A percentile compares a stretch with the other conserved stretches of the same genome.
phyloP scores from a whole-genome alignment of 345 rosid species.

The Lepidium aucheri region DNA sequence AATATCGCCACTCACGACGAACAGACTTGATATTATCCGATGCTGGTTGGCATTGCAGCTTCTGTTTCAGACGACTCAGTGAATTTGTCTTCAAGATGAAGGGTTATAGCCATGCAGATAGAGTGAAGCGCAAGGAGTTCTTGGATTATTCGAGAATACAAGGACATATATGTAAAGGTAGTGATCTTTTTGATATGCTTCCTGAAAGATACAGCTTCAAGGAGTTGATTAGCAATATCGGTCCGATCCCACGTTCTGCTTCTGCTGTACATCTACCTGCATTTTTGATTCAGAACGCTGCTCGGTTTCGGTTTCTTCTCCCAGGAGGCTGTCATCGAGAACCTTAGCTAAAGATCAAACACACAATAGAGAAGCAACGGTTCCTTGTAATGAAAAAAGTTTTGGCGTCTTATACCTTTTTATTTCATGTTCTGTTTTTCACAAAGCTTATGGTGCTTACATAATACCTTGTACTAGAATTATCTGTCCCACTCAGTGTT shows the following conservation, averaged over 20 bases:
- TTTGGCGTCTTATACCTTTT: not conserved
- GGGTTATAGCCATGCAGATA: constrained; percentile 88
- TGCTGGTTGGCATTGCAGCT: constrained; percentile 97
- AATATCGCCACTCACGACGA: constrained; percentile 76
- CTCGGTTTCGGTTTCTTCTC: constrained; percentile 67
- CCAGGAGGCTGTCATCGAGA: constrained; percentile 75
- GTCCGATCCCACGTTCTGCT: constrained; percentile 58
- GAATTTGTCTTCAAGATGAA: constrained; percentile 89
- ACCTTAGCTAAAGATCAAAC: not conserved
- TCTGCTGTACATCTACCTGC: constrained; percentile 94
- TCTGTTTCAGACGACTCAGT: constrained; percentile 53
- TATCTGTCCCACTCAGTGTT: not conserved
- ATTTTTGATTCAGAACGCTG: constrained; percentile 73
- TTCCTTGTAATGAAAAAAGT: not conserved
- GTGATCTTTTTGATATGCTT: constrained; percentile 78
- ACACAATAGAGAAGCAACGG: not conserved
- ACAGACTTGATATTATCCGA: constrained; percentile 58
- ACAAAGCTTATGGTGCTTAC: not conserved
- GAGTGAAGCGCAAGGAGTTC: constrained; percentile 48
- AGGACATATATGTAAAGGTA: constrained; percentile 56
- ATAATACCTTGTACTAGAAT: not conserved
- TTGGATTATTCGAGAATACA: constrained; percentile 54
- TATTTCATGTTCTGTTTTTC: not conserved
- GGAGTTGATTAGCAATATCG: constrained; percentile 81
- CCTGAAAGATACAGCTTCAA: constrained; percentile 77